Base-by-base conservation (phyloP, 2,329 filamentous ascomycete species). In the Fusarium nematophilum region DNA sequence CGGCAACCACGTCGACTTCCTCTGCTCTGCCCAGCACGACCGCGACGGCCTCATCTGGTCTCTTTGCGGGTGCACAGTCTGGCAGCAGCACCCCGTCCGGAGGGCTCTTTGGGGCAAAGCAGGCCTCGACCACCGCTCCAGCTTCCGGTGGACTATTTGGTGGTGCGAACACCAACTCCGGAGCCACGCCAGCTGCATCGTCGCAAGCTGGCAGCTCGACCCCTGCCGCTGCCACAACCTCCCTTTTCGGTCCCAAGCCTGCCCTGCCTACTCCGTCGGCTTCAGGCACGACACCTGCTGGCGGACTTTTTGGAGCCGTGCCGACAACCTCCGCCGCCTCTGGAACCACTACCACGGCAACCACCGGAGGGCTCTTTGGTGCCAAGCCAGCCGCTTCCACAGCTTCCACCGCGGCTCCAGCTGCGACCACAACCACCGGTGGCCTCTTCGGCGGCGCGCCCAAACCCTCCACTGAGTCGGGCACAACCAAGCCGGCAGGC, bases 231-330 rank as follows among this genome's bases (percentile, higher is more conserved):
- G 65, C 65, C 27, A 49, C 70, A 23, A 52, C 53, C 9, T 68
- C 72, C 9, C 59, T 81, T 15, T 83, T 84, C 47, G 74, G 76
- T 47, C 66, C 73, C 14, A 80, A 79, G 66, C 72, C 76, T 30
- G 70, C 76, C 9, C 68, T 74, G 10, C 56, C 76, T 17, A 71
- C 76, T 27, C 64, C 72, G 13, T 53, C 69, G 21, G 46, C 67
- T 10, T 71, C 76, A 10, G 57, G 72, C 37, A 61, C 78, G 25
- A 54, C 75, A n/a, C 62, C 76, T 14, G 61, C 75, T n/a, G 63
- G 72, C 29, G 67, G 71, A n/a, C 59, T 78, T 5, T 78, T 78
- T 51, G 74, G 73, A 5, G 62, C 66, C 17, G 66, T 70, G 4
- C 55, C 72, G 23, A 45, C 76, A 34, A 54, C 69, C 21, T 59